phyloP scores from a whole-genome alignment of 2,329 filamentous ascomycete species.

The Botryotinia convoluta region DNA sequence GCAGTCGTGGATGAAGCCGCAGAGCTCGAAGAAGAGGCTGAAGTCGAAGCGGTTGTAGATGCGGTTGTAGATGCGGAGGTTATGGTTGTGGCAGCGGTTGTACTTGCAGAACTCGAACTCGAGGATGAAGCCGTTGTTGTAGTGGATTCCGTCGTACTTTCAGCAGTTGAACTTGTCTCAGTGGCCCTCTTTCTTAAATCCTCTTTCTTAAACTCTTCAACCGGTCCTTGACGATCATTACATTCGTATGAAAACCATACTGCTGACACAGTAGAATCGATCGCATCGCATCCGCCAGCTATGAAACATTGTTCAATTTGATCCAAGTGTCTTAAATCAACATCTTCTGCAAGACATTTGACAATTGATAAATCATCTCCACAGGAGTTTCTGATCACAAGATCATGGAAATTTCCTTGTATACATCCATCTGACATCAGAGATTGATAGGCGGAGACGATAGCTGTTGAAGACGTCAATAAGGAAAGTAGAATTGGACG shows the following conservation, averaged over 20 bases:
- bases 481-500: slow-evolving; percentile 24
- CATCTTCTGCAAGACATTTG: slow-evolving; percentile 26
- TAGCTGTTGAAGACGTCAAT: slow-evolving; percentile 18
- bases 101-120: not conserved
- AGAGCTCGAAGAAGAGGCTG: not conserved
- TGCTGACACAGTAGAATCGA: slow-evolving; percentile 27
- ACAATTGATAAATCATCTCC: slow-evolving; percentile 26
- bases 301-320: slow-evolving; percentile 31
- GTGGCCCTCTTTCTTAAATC: slow-evolving; percentile 29
- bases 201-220: slow-evolving; percentile 15
- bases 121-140: not conserved
- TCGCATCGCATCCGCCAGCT: slow-evolving; percentile 27
- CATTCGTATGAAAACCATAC: slow-evolving; percentile 29
- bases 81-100: slow-evolving; percentile 7
- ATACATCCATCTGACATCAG: slow-evolving; percentile 19
- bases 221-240: slow-evolving; percentile 7
- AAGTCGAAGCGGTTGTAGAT: not conserved
- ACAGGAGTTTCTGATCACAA: slow-evolving; percentile 29
- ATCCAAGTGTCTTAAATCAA: slow-evolving; percentile 24
- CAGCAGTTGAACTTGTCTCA: slow-evolving; percentile 1
- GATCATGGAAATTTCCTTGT: slow-evolving; percentile 26
- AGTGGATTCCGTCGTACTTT: not conserved
- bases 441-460: slow-evolving; percentile 25
- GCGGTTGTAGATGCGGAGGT: not conserved
- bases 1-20: slow-evolving; percentile 9